A percentile compares a stretch with the other conserved stretches of the same genome.
Conservation (phyloP, 78 protist species). For the Guillardia theta region DNA sequence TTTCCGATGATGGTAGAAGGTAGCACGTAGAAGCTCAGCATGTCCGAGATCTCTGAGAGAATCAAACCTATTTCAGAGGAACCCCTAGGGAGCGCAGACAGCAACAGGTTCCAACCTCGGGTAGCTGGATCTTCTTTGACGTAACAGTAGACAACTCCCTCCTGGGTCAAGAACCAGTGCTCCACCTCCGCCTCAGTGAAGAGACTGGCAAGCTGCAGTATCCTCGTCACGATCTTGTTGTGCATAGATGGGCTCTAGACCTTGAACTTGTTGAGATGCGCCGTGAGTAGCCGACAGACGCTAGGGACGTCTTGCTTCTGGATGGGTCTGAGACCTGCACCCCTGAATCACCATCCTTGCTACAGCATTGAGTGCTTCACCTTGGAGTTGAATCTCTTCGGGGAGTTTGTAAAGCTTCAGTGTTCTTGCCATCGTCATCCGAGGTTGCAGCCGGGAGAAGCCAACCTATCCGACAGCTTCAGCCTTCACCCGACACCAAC, state of each 20-base stretch:
- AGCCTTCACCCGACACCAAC: background rate
- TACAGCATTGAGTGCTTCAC: background rate
- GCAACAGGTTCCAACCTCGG: no score
- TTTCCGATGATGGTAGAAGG: conserved; percentile 88
- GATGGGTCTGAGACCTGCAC: background rate
- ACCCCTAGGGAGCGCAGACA: no score
- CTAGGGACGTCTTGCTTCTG: background rate
- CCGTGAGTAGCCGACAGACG: background rate
- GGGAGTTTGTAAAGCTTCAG: conserved; percentile 67
- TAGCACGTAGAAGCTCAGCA: conserved; percentile 86
- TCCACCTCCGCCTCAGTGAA: conserved; percentile 81
- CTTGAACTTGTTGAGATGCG: background rate
- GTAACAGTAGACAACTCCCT: conserved; percentile 74
- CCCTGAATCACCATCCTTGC: background rate
- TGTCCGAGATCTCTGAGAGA: conserved; percentile 91
- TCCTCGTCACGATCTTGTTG: background rate
- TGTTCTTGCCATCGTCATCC: conserved; percentile 68
- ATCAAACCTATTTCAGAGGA: no score
- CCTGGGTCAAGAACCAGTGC: conserved; percentile 69
- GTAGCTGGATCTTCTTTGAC: no score
- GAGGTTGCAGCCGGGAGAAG: conserved; percentile 71
- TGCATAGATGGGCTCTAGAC: background rate
- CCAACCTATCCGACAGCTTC: conserved; percentile 43
- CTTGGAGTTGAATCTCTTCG: background rate
- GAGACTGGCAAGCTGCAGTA: background rate